These are phyloP conservation scores for Periconia digitata DNA, from an alignment of 2,329 filamentous ascomycete species.

Conservation along the genomic window DNA sequence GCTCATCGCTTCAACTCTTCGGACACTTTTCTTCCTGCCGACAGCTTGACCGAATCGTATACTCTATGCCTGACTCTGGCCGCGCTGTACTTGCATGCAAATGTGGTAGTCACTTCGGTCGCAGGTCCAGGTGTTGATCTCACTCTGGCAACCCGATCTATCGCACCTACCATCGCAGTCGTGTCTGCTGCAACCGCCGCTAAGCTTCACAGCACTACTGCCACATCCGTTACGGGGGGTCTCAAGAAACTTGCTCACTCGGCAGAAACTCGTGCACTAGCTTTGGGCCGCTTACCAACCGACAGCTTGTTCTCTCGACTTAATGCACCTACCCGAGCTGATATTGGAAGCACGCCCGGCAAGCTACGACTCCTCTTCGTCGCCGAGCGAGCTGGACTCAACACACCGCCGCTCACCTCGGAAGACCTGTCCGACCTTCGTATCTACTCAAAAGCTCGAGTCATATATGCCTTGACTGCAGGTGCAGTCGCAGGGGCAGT, in stretches of 20 bases:
- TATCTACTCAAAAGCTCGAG: conserved; percentile 74
- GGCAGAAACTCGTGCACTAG: conserved; percentile 69
- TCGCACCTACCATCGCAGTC: conserved; percentile 81
- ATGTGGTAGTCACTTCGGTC: conserved; percentile 85
- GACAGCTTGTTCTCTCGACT: conserved; percentile 64
- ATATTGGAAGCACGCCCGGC: conserved; percentile 64
- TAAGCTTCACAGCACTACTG: conserved; percentile 65
- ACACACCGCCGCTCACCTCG: conserved; percentile 65
- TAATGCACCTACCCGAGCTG: conserved; percentile 61
- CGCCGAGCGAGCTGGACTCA: conserved; percentile 69
- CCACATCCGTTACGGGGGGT: conserved; percentile 60
- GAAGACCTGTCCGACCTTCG: conserved; percentile 76
- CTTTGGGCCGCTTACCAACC: conserved; percentile 73
- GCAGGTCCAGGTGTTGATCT: conserved; percentile 74
- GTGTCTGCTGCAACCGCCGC: conserved; percentile 73
- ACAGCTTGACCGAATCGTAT: conserved; percentile 77
- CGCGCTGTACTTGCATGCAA: conserved; percentile 81
- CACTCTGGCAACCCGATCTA: conserved; percentile 68
- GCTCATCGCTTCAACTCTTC: conserved; percentile 70
- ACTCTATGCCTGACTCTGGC: conserved; percentile 77
- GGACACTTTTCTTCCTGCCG: conserved; percentile 84
- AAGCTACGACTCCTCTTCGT: conserved; percentile 81
- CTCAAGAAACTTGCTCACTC: conserved; percentile 70
- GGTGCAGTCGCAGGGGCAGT: conserved; percentile 84
- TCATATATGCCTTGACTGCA: conserved; percentile 83